These are phyloP conservation scores for Gossypium thurberi DNA, from an alignment of 345 rosid genomes.

Conservation along the genomic window DNA sequence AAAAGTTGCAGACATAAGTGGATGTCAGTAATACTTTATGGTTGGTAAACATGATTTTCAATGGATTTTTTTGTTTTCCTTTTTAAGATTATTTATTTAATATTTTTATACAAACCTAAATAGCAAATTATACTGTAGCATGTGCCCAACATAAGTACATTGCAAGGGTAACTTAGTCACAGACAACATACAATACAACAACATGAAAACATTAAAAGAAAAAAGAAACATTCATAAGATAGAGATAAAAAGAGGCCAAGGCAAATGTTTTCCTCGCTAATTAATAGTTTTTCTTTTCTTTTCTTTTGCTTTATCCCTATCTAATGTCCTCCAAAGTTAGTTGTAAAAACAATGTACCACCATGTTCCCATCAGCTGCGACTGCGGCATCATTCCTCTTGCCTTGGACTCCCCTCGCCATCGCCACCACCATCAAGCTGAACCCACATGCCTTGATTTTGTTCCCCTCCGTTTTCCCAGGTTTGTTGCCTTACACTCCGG, in stretches of 20 bases:
- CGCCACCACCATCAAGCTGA: constrained; percentile 45
- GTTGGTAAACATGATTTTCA: background rate
- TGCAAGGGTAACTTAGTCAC: background rate
- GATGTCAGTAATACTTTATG: background rate
- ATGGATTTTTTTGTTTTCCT: background rate
- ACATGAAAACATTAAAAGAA: background rate
- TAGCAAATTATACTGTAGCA: background rate
- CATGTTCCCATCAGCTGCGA: background rate
- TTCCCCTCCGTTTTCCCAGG: constrained; percentile 65
- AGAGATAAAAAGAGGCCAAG: background rate
- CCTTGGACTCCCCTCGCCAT: constrained; percentile 35
- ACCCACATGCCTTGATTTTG: constrained; percentile 61
- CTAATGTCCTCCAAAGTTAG: background rate
- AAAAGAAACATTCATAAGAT: background rate
- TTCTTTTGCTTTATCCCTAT: background rate
- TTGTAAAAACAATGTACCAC: constrained; percentile 4
- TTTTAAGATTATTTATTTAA: background rate
- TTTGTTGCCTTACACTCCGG: constrained; percentile 44
- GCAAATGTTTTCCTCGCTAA: background rate
- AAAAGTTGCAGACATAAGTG: background rate
- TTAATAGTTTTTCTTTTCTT: background rate
- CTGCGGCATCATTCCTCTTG: constrained; percentile 30
- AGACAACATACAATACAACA: background rate
- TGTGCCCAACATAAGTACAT: background rate
- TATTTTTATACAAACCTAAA: background rate